Percentiles rank a stretch among this genome's conserved stretches.
phyloP scores from a whole-genome alignment of 1,284 basidiomycete species.

The Abortiporus biennis region DNA sequence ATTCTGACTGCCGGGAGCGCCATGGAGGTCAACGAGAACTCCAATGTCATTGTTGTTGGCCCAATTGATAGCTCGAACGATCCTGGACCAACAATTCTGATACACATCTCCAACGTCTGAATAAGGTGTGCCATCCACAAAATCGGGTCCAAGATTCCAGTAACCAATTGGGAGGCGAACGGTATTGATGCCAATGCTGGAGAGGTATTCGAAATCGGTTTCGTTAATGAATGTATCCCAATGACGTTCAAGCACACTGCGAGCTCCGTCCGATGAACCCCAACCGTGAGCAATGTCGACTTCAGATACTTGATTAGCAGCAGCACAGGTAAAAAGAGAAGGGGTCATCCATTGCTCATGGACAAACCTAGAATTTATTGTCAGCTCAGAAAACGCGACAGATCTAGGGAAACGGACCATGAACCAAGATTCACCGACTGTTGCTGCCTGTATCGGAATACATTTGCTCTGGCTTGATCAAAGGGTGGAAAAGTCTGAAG shows the following conservation, averaged over 20 bases:
- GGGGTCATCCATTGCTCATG: slow-evolving; percentile 78
- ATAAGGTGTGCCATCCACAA: slow-evolving; percentile 50
- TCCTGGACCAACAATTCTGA: slow-evolving; percentile 51
- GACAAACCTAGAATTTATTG: slow-evolving; percentile 51
- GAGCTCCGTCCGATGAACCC: slow-evolving; percentile 40
- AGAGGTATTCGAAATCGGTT: slow-evolving; percentile 57
- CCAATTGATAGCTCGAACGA: slow-evolving; percentile 62
- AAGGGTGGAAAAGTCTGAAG: slow-evolving; percentile 41
- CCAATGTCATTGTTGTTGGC: slow-evolving; percentile 61
- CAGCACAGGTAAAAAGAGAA: slow-evolving; percentile 60
- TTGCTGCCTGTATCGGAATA: slow-evolving; percentile 62
- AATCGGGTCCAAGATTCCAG: slow-evolving; percentile 51
- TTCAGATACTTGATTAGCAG: slow-evolving; percentile 47
- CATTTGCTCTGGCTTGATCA: slow-evolving; percentile 37
- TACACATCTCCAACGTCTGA: slow-evolving; percentile 56
- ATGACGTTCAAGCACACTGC: slow-evolving; percentile 59
- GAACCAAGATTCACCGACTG: slow-evolving; percentile 64
- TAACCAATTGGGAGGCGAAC: slow-evolving; percentile 68
- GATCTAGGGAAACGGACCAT: slow-evolving; percentile 31
- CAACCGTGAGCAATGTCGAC: slow-evolving; percentile 51
- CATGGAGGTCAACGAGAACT: slow-evolving; percentile 74
- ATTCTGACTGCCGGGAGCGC: slow-evolving; percentile 66
- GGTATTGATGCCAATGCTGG: slow-evolving; percentile 65
- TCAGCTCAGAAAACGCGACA: neutral
- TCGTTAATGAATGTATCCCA: slow-evolving; percentile 77